Evolutionary conservation across 2,329 filamentous ascomycete species (phyloP).

Genomic region (Talaromyces sp.): DNA sequence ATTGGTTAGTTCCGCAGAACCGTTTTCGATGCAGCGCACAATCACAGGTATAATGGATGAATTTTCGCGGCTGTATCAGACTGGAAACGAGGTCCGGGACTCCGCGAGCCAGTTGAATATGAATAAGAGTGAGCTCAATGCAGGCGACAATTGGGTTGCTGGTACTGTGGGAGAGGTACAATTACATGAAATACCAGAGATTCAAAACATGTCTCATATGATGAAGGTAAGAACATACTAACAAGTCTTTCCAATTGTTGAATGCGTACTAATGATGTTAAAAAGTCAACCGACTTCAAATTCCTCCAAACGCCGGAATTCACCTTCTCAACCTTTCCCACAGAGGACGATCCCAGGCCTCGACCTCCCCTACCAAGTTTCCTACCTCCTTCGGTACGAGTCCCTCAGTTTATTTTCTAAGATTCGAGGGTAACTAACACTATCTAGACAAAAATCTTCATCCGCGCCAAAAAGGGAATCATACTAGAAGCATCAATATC

Average conservation of each 20-base stretch:
- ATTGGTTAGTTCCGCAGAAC: conserved; percentile 40
- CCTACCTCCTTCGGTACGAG: conserved; percentile 45
- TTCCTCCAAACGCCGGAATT: conserved; percentile 85
- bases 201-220: conserved; percentile 55
- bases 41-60: conserved; percentile 55
- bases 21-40: conserved; percentile 45
- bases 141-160: conserved; percentile 33
- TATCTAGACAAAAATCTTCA: conserved; percentile 37
- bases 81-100: conserved; percentile 30
- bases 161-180: conserved; percentile 50
- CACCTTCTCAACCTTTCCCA: conserved; percentile 59
- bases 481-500: conserved; percentile 39
- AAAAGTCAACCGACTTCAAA: conserved; percentile 58
- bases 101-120: conserved; percentile 30
- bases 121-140: conserved; percentile 29
- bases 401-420: neutral
- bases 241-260: neutral
- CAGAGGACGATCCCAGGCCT: conserved; percentile 54
- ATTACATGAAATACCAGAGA: conserved; percentile 44
- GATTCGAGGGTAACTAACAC: neutral
- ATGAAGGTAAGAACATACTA: conserved; percentile 48
- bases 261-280: neutral
- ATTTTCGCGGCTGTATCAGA: conserved; percentile 64
- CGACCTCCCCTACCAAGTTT: conserved; percentile 48
- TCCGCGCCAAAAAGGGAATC: conserved; percentile 37